A percentile compares a stretch with the other conserved stretches of the same genome.
phyloP scores from a whole-genome alignment of 441 rosid genomes.

The Pelargonium fulgidum region DNA sequence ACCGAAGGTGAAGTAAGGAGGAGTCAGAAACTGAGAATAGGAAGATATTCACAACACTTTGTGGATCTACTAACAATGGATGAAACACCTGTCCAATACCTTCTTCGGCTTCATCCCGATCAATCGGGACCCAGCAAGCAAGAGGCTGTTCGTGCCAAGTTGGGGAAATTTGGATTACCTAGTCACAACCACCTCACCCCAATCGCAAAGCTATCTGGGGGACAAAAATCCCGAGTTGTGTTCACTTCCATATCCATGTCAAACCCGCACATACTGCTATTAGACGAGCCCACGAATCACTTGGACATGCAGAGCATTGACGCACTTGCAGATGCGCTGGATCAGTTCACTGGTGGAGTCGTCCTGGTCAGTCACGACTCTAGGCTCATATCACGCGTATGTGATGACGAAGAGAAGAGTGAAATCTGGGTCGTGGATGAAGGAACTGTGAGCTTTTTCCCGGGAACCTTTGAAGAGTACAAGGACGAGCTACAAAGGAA shows the following conservation, averaged over 20 bases:
- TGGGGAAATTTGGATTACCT: slow-evolving; percentile 87
- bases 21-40: slow-evolving; percentile 83
- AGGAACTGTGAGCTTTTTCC: slow-evolving; percentile 53
- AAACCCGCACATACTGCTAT: slow-evolving; percentile 71
- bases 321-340: slow-evolving; percentile 73
- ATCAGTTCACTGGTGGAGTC: slow-evolving; percentile 85
- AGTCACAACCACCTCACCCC: slow-evolving; percentile 83
- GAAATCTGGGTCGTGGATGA: slow-evolving; percentile 80
- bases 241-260: slow-evolving; percentile 90
- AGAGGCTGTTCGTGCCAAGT: slow-evolving; percentile 86
- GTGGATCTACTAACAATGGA: slow-evolving; percentile 86
- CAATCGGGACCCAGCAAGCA: slow-evolving; percentile 87
- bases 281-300: slow-evolving; percentile 92
- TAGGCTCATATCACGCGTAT: slow-evolving; percentile 73
- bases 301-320: slow-evolving; percentile 93
- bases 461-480: slow-evolving; percentile 72
- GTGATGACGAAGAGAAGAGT: slow-evolving; percentile 75
- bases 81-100: slow-evolving; percentile 88
- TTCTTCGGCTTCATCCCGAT: slow-evolving; percentile 89
- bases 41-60: slow-evolving; percentile 89
- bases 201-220: slow-evolving; percentile 76
- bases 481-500: slow-evolving; percentile 75
- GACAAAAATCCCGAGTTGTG: slow-evolving; percentile 85
- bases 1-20: slow-evolving; percentile 71
- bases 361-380: slow-evolving; percentile 92